phyloP scores from a whole-genome alignment of 768 basidiomycete genomes.

The Gelatoporia subvermispora region DNA sequence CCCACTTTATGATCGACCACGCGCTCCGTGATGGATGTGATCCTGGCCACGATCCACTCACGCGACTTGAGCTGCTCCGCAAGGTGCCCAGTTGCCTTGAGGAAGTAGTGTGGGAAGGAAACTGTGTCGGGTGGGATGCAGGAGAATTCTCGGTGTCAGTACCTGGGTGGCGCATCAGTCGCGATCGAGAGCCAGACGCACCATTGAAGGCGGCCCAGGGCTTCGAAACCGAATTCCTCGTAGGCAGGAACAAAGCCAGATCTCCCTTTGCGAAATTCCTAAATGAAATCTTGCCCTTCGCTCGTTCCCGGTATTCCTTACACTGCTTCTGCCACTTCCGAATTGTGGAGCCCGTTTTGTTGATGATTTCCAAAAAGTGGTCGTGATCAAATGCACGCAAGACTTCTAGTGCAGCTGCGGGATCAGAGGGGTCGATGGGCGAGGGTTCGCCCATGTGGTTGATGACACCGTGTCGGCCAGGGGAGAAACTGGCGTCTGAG shows the following conservation, averaged over 20 bases:
- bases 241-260: slow-evolving; percentile 92
- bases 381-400: slow-evolving; percentile 79
- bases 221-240: slow-evolving; percentile 86
- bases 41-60: slow-evolving; percentile 94
- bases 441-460: slow-evolving; percentile 55
- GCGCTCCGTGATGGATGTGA: slow-evolving; percentile 82
- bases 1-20: slow-evolving; percentile 76
- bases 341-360: slow-evolving; percentile 79
- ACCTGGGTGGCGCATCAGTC: slow-evolving; percentile 8
- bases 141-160: slow-evolving; percentile 30
- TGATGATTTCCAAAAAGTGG: slow-evolving; percentile 76
- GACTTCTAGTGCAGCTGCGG: slow-evolving; percentile 60
- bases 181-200: slow-evolving; percentile 30
- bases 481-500: slow-evolving; percentile 45
- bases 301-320: slow-evolving; percentile 92
- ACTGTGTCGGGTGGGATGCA: slow-evolving; percentile 41
- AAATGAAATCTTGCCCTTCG: slow-evolving; percentile 95
- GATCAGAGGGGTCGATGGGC: slow-evolving; percentile 77
- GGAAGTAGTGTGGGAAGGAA: slow-evolving; percentile 96
- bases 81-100: slow-evolving; percentile 80
- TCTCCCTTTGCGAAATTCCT: slow-evolving; percentile 94
- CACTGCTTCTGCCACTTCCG: slow-evolving; percentile 98
- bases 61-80: slow-evolving; percentile 86
- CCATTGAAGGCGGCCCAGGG: slow-evolving; percentile 99
- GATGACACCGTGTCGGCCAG: slow-evolving; percentile 47